Conservation (phyloP, 345 rosid genomes). For the Linum trigynum region DNA sequence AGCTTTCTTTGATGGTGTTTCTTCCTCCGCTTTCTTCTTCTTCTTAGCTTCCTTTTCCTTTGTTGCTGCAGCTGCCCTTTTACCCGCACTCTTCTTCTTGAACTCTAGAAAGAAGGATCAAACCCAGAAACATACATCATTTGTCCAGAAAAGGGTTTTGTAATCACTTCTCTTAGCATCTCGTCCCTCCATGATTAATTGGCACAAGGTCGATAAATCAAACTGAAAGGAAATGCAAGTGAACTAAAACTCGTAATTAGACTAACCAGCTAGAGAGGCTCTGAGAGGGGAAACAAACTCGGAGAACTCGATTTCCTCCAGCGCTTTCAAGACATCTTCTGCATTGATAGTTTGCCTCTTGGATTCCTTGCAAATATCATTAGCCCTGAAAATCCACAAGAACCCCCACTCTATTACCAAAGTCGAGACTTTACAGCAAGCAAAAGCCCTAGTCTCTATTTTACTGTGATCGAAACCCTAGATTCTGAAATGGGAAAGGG, state of each 20-base stretch:
- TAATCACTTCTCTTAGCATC: no score
- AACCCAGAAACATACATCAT: not conserved
- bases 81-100: not conserved
- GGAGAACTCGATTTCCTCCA: slow-evolving; percentile 55
- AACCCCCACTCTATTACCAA: no score
- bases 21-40: not conserved
- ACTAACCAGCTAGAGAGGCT: slow-evolving; percentile 20
- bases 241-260: no score
- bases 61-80: not conserved
- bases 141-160: no score
- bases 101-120: not conserved
- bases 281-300: slow-evolving; percentile 47
- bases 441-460: no score
- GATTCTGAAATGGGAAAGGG: no score
- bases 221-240: no score
- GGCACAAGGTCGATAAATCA: no score
- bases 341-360: slow-evolving; percentile 60
- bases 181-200: no score
- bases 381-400: slow-evolving; percentile 33
- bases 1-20: not conserved
- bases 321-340: slow-evolving; percentile 47
- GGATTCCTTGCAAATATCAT: slow-evolving; percentile 57
- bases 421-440: no score
- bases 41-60: not conserved
- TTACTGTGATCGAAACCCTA: no score